These are phyloP conservation scores for Trichosporon asahii DNA, from an alignment of 1,284 basidiomycete genomes.

Conservation along the genomic window DNA sequence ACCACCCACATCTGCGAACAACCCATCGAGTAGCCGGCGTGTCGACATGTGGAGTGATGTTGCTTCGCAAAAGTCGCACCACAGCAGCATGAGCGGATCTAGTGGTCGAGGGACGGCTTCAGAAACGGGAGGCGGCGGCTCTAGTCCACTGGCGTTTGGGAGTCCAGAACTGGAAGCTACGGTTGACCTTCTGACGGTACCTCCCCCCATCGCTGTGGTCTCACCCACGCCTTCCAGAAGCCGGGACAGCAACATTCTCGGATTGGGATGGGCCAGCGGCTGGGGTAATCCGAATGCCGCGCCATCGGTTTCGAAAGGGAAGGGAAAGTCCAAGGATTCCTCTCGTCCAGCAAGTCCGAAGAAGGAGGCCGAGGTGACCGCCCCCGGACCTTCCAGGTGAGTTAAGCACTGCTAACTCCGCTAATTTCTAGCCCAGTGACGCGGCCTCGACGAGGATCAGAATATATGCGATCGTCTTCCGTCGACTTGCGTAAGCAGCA, in stretches of 20 bases:
- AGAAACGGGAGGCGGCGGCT: conserved; percentile 21
- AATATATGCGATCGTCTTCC: conserved; percentile 40
- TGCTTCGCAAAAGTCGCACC: conserved; percentile 15
- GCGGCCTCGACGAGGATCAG: conserved; percentile 39
- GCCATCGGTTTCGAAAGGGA: conserved; percentile 27
- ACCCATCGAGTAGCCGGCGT: neutral
- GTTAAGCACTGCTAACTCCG: neutral
- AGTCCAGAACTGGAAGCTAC: conserved; percentile 36
- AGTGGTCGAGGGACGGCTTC: conserved; percentile 24
- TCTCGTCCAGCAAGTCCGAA: conserved; percentile 36
- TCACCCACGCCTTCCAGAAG: conserved; percentile 19
- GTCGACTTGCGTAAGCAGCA: conserved; percentile 39
- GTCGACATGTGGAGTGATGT: neutral
- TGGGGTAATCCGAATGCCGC: conserved; percentile 31
- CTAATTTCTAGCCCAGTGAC: conserved; percentile 15
- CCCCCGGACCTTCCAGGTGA: neutral
- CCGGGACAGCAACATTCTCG: conserved; percentile 38
- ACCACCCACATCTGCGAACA: conserved; percentile 21
- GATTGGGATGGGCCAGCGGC: conserved; percentile 35
- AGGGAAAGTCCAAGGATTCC: conserved; percentile 35
- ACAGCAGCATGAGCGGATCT: conserved; percentile 24
- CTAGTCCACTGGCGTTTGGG: conserved; percentile 39
- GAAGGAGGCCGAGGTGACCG: conserved; percentile 5
- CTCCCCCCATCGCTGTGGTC: conserved; percentile 22
- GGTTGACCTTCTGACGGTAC: conserved; percentile 20